phyloP scores from a whole-genome alignment of 2,329 filamentous ascomycete genomes.

The Sporothrix luriei region DNA sequence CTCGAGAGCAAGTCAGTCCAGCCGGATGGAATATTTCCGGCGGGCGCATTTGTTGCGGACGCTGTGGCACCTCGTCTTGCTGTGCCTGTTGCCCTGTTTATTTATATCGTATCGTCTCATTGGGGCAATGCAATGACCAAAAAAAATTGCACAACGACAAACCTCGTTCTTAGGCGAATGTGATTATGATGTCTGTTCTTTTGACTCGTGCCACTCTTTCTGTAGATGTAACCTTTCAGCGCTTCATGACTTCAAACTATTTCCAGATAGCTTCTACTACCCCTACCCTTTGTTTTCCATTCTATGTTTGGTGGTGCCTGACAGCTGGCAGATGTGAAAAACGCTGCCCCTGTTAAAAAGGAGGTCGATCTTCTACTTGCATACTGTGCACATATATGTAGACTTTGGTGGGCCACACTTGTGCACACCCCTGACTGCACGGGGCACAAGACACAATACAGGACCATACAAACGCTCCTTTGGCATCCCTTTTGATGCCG shows the following conservation, averaged over 20 bases:
- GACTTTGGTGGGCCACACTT: conserved; percentile 24
- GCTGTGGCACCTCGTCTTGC: not conserved
- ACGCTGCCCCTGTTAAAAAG: not conserved
- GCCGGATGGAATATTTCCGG: conserved; percentile 12
- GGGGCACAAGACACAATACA: not conserved
- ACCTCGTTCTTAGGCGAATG: not conserved
- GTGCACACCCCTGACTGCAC: conserved; percentile 18
- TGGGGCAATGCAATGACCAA: conserved; percentile 26
- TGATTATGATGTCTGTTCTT: not conserved
- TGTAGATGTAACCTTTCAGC: not conserved
- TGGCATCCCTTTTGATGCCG: not conserved
- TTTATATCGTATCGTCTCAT: conserved; percentile 29
- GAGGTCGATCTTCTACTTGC: conserved; percentile 1
- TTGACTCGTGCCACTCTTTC: not conserved
- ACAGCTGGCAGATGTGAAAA: not conserved
- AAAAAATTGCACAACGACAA: conserved; percentile 29
- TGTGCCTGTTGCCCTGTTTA: conserved; percentile 19
- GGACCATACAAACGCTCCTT: not conserved
- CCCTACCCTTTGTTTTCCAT: not conserved
- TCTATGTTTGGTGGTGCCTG: not conserved
- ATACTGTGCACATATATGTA: conserved; percentile 17
- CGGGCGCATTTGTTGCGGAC: not conserved
- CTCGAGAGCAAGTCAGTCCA: not conserved
- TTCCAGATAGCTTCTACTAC: not conserved
- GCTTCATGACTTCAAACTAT: not conserved